Evolutionary conservation across 495 filamentous ascomycete genomes (phyloP).

Genomic region (Neurospora sp.): DNA sequence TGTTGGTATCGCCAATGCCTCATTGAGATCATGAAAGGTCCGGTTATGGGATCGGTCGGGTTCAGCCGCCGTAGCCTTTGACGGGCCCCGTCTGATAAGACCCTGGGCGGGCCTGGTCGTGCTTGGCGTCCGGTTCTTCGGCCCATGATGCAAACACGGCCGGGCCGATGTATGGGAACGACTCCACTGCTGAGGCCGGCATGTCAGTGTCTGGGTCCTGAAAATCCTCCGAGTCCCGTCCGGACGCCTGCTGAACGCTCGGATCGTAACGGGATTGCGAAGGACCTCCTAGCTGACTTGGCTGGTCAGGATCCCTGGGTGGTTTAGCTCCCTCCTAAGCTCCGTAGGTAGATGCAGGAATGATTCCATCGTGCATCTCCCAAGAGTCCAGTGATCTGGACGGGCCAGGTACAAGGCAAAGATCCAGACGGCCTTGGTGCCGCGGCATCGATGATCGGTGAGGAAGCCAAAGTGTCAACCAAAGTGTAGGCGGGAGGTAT

Average conservation of each 20-base stretch:
- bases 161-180: not conserved
- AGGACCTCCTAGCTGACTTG: not conserved
- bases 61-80: not conserved
- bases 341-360: not conserved
- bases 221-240: not conserved
- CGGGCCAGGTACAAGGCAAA: not conserved
- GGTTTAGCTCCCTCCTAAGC: not conserved
- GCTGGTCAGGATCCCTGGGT: not conserved
- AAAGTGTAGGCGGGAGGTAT: not conserved
- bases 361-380: not conserved
- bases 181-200: not conserved
- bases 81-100: not conserved
- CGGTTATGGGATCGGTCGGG: not conserved
- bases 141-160: not conserved
- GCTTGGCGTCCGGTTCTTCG: not conserved
- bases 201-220: not conserved
- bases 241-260: not conserved
- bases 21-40: not conserved
- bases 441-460: not conserved
- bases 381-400: not conserved
- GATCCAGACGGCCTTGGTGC: not conserved
- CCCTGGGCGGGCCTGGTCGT: not conserved
- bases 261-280: not conserved
- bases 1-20: not conserved
- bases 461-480: not conserved